These are phyloP conservation scores for Ceratocystis papillata DNA, from an alignment of 2,329 filamentous ascomycete genomes.

Conservation along the genomic window DNA sequence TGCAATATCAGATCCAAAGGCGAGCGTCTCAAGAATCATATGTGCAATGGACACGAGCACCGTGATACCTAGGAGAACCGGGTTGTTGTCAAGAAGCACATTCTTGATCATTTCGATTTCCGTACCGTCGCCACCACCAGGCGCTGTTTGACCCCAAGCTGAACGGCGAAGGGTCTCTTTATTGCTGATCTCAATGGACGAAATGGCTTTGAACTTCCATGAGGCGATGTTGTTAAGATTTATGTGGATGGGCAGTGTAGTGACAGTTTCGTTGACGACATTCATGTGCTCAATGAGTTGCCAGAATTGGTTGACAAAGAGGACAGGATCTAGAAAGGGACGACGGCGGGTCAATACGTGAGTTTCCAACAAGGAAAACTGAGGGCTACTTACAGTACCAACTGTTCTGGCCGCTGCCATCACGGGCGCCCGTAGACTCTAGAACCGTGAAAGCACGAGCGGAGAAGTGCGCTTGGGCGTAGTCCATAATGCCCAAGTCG, in stretches of 20 bases:
- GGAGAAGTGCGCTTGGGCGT: slow-evolving; percentile 57
- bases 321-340: slow-evolving; percentile 49
- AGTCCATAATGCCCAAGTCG: slow-evolving; percentile 60
- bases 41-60: slow-evolving; percentile 76
- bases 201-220: slow-evolving; percentile 84
- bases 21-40: slow-evolving; percentile 88
- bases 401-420: slow-evolving; percentile 71
- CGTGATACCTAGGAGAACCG: slow-evolving; percentile 77
- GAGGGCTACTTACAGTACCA: slow-evolving; percentile 59
- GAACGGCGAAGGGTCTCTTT: slow-evolving; percentile 72
- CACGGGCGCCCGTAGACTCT: slow-evolving; percentile 69
- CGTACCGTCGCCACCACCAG: slow-evolving; percentile 74
- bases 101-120: slow-evolving; percentile 98
- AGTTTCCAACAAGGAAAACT: neutral
- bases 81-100: slow-evolving; percentile 86
- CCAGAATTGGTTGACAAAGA: slow-evolving; percentile 96
- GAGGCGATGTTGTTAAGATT: slow-evolving; percentile 68
- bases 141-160: slow-evolving; percentile 58
- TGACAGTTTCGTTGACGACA: slow-evolving; percentile 80
- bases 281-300: slow-evolving; percentile 87
- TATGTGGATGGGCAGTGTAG: slow-evolving; percentile 68
- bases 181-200: slow-evolving; percentile 75
- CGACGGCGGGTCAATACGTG: no score
- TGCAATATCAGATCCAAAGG: slow-evolving; percentile 93
- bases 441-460: slow-evolving; percentile 67